Conservation (phyloP, 1,284 basidiomycete genomes). For the Volvariella volvacea region DNA sequence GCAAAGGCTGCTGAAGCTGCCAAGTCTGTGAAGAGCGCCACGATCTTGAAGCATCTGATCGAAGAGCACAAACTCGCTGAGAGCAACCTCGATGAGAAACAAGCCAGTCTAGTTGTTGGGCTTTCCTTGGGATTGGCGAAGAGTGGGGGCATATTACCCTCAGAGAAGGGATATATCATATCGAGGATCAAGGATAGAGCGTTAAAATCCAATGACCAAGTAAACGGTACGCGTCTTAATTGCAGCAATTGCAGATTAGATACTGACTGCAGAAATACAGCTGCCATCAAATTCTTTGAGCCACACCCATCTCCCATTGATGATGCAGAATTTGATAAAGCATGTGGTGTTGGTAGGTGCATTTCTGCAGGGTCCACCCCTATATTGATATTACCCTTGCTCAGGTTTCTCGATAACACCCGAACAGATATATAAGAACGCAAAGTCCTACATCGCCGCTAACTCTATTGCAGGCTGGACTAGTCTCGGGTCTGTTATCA, state of each 20-base stretch:
- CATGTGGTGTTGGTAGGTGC: conserved; percentile 83
- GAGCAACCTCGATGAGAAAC: conserved; percentile 68
- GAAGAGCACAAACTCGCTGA: conserved; percentile 47
- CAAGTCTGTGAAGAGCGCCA: conserved; percentile 72
- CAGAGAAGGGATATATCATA: conserved; percentile 65
- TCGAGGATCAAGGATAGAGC: conserved; percentile 64
- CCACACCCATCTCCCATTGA: conserved; percentile 56
- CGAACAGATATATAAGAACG: conserved; percentile 58
- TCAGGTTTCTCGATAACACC: conserved; percentile 77
- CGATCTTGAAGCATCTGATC: conserved; percentile 68
- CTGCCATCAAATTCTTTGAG: conserved; percentile 76
- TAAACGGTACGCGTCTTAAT: conserved; percentile 55
- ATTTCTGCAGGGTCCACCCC: background rate
- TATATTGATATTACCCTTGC: conserved; percentile 1
- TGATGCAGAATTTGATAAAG: conserved; percentile 69
- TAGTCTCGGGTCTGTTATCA: conserved; percentile 64
- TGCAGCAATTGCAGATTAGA: background rate
- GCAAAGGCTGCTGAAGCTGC: conserved; percentile 81
- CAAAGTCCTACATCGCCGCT: conserved; percentile 56
- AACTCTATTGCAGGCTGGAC: conserved; percentile 66
- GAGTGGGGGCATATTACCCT: conserved; percentile 33
- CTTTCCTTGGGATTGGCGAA: conserved; percentile 65
- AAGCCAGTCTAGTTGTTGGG: conserved; percentile 67
- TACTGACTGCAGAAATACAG: conserved; percentile 30
- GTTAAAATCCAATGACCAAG: conserved; percentile 82